These are phyloP conservation scores for Hypsizygus marmoreus DNA, from an alignment of 768 basidiomycete genomes.

Conservation along the genomic window DNA sequence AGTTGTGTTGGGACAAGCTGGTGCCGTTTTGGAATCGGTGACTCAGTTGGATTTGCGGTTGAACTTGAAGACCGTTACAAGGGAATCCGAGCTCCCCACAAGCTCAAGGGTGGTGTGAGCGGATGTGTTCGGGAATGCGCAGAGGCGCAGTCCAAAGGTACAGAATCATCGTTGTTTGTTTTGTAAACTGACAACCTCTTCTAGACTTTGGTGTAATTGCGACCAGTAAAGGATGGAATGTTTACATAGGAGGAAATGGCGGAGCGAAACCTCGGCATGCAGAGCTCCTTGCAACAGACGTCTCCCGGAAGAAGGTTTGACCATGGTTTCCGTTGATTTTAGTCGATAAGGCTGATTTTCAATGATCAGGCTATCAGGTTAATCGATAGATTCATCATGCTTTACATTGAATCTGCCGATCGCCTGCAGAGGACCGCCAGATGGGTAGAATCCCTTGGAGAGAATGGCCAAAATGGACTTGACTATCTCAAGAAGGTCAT, in stretches of 20 bases:
- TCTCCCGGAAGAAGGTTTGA: constrained; percentile 47
- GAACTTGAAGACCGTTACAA: constrained; percentile 73
- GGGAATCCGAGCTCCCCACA: constrained; percentile 70
- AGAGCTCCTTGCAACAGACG: constrained; percentile 64
- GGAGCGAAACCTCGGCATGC: constrained; percentile 64
- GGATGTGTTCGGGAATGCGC: constrained; percentile 79
- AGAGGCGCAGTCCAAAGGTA: constrained; percentile 61
- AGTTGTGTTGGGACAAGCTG: constrained; percentile 73
- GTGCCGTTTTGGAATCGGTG: constrained; percentile 75
- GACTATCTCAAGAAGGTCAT: constrained; percentile 54
- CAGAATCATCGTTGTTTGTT: background rate
- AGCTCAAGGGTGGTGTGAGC: constrained; percentile 75
- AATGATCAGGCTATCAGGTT: constrained; percentile 55
- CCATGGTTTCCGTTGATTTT: background rate
- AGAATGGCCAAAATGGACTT: constrained; percentile 58
- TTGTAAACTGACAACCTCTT: background rate
- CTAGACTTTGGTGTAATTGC: constrained; percentile 77
- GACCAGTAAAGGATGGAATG: constrained; percentile 81
- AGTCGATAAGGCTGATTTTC: background rate
- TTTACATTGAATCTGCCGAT: constrained; percentile 76
- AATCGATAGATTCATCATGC: constrained; percentile 66
- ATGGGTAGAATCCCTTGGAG: constrained; percentile 54
- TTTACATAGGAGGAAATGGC: constrained; percentile 74
- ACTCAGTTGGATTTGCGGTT: constrained; percentile 74
- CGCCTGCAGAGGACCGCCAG: constrained; percentile 69